Evolutionary conservation across 1,139 yeast genomes (phyloP).

Genomic region (Yarrowia galli): DNA sequence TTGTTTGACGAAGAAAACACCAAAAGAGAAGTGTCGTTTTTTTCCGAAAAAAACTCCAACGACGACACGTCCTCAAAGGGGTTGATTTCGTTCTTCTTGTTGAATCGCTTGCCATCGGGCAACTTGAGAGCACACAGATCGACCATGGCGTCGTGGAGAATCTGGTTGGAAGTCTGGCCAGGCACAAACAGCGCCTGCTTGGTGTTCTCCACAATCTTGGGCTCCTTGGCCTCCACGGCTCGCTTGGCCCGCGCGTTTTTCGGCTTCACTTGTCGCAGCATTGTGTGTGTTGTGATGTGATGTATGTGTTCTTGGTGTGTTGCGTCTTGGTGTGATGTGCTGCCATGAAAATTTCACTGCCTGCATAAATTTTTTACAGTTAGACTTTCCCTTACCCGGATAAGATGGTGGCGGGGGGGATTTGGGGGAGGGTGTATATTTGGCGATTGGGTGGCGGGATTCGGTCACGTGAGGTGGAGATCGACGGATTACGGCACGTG

Average conservation of each 20-base stretch:
- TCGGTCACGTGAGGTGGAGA: background rate
- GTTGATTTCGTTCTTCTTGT: constrained; percentile 83
- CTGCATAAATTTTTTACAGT: constrained; percentile 35
- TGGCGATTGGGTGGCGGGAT: too few species aligned
- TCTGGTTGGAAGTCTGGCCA: constrained; percentile 80
- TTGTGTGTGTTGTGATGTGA: background rate
- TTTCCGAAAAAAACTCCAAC: constrained; percentile 90
- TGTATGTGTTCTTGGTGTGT: background rate
- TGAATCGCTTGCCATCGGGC: constrained; percentile 86
- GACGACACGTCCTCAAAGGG: constrained; percentile 94
- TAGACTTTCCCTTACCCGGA: constrained; percentile 18
- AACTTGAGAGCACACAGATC: constrained; percentile 91
- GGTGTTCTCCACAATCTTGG: constrained; percentile 87
- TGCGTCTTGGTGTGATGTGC: background rate
- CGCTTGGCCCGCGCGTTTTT: constrained; percentile 96
- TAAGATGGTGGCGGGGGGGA: background rate
- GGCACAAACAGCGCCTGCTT: constrained; percentile 92
- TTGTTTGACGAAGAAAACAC: constrained; percentile 86
- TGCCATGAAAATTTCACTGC: constrained; percentile 23
- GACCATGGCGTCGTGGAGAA: constrained; percentile 86
- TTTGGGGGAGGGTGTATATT: background rate
- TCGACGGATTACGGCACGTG: too few species aligned
- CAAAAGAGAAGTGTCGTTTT: constrained; percentile 86
- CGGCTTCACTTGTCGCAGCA: constrained; percentile 60
- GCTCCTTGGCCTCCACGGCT: constrained; percentile 86